Conservation (phyloP, 2,329 filamentous ascomycete species). For the Pseudophaeomoniella oleicola region DNA sequence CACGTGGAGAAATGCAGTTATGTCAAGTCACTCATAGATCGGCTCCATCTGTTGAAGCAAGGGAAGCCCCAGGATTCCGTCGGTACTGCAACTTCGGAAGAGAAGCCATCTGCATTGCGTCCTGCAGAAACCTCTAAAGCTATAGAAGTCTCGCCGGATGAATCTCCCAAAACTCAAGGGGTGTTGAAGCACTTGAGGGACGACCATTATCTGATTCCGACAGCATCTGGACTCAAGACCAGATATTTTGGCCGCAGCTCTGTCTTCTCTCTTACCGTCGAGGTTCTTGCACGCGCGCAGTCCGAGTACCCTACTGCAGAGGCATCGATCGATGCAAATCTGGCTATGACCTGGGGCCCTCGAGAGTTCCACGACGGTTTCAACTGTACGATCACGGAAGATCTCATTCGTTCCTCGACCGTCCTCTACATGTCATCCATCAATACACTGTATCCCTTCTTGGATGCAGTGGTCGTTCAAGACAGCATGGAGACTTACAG, state of each 20-base stretch:
- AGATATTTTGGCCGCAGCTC: conserved; percentile 3
- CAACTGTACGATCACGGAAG: conserved; percentile 3
- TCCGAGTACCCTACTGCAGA: not conserved
- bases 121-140: not conserved
- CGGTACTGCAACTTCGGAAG: not conserved
- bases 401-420: conserved; percentile 4
- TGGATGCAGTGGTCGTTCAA: conserved; percentile 5
- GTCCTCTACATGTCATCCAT: conserved; percentile 9
- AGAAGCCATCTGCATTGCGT: no score
- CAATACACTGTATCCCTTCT: conserved; percentile 10
- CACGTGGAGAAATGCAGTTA: no score
- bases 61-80: not conserved
- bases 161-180: conserved; percentile 2
- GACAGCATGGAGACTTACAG: conserved; percentile 5
- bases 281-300: conserved; percentile 1
- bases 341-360: not conserved
- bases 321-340: not conserved
- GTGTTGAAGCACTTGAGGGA: conserved; percentile 6
- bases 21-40: not conserved
- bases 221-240: conserved; percentile 1
- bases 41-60: conserved; percentile 1
- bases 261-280: conserved; percentile 3
- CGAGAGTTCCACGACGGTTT: conserved; percentile 3
- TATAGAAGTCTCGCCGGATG: not conserved
- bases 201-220: conserved; percentile 2